Conservation (phyloP, 176 grass and related monocot species). For the Areca catechu region DNA sequence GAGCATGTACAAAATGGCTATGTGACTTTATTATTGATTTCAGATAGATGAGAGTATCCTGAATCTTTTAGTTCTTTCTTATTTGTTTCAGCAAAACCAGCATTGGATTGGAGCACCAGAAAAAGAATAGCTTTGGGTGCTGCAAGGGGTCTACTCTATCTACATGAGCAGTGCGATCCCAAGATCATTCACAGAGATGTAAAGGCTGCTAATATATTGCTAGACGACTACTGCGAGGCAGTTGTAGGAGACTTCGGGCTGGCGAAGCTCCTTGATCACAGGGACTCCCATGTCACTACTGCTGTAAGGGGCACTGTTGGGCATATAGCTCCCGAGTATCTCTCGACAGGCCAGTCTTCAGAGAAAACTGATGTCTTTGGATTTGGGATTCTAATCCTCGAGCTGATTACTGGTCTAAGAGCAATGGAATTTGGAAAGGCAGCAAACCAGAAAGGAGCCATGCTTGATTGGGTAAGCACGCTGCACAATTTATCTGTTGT, state of each 20-base stretch:
- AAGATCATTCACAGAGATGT: conserved; percentile 21
- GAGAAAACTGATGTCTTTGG: conserved; percentile 17
- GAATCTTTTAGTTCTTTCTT: too few species aligned
- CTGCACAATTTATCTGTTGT: too few species aligned
- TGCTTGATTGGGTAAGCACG: too few species aligned
- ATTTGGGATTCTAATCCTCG: conserved; percentile 5
- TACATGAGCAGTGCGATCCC: conserved; percentile 12
- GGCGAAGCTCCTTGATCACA: conserved; percentile 9
- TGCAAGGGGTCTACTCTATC: too few species aligned
- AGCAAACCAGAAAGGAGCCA: too few species aligned
- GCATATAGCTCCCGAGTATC: conserved; percentile 12
- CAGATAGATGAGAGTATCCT: too few species aligned
- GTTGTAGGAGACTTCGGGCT: conserved; percentile 12
- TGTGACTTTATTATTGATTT: too few species aligned
- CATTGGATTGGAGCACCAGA: too few species aligned
- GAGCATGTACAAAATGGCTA: too few species aligned
- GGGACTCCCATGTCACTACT: conserved; percentile 10
- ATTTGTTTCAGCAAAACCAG: too few species aligned
- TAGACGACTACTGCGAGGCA: conserved; percentile 6
- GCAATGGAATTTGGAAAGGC: conserved; percentile 1
- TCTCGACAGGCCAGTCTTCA: conserved; percentile 12
- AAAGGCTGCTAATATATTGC: conserved; percentile 12
- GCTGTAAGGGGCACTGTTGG: conserved; percentile 8
- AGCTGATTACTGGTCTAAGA: conserved; percentile 3
- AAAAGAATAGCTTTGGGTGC: too few species aligned